These are phyloP conservation scores for Berberis thunbergii DNA, from an alignment of 164 flowering plant species.

Conservation along the genomic window DNA sequence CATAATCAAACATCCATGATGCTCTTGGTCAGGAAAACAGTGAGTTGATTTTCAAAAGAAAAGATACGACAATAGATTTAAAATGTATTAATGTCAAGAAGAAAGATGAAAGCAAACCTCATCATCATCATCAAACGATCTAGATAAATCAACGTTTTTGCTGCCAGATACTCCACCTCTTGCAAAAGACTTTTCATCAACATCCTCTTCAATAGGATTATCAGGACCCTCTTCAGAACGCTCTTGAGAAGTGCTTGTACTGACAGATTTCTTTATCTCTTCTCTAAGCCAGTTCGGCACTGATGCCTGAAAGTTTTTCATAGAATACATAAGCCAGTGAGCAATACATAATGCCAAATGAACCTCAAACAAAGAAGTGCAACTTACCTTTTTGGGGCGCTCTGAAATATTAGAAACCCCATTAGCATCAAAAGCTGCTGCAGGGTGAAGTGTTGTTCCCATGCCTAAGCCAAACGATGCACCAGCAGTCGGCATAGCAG, in stretches of 20 bases:
- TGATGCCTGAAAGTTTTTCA: slow-evolving; percentile 49
- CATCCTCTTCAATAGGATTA: slow-evolving; percentile 48
- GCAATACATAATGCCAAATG: not conserved
- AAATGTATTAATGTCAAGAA: not conserved
- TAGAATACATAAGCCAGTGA: slow-evolving; percentile 4
- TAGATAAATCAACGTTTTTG: slow-evolving; percentile 60
- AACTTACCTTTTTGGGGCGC: slow-evolving; percentile 88
- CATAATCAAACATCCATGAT: too few relatives aligned
- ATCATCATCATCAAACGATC: slow-evolving; percentile 78
- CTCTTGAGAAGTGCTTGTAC: slow-evolving; percentile 45
- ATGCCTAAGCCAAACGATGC: slow-evolving; percentile 42
- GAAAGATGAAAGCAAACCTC: slow-evolving; percentile 31
- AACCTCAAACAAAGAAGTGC: not conserved
- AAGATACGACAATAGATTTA: not conserved
- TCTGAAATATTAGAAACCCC: slow-evolving; percentile 51
- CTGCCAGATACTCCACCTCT: slow-evolving; percentile 53
- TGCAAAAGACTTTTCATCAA: slow-evolving; percentile 32
- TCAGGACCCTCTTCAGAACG: slow-evolving; percentile 33
- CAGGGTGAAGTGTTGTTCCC: slow-evolving; percentile 45
- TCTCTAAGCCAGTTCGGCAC: slow-evolving; percentile 99
- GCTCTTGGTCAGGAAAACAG: too few relatives aligned
- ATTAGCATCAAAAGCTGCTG: slow-evolving; percentile 57
- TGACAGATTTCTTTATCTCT: slow-evolving; percentile 67
- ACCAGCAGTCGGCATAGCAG: slow-evolving; percentile 36
- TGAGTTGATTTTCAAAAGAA: not conserved